Percentiles rank a stretch among this genome's conserved stretches.
Conservation (phyloP, 2,329 filamentous ascomycete genomes). For the Cyclaneusma minus region DNA sequence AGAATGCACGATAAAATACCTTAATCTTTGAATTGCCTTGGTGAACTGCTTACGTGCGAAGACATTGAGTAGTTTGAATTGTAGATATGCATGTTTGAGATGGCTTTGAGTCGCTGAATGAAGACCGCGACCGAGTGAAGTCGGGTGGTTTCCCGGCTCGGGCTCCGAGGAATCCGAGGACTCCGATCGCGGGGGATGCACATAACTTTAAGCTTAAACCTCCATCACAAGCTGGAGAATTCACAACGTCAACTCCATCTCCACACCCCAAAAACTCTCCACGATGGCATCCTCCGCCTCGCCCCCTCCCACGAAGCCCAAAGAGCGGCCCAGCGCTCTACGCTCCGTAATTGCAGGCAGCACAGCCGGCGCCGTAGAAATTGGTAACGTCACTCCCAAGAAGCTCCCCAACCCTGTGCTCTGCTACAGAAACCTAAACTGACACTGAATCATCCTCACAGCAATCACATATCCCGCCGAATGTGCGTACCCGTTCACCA, state of each 20-base stretch:
- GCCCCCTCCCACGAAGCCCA: conserved; percentile 17
- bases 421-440: conserved; percentile 14
- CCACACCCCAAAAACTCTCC: conserved; percentile 1
- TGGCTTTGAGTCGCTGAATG: conserved; percentile 2
- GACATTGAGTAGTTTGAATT: no score
- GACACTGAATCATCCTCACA: conserved; percentile 16
- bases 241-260: conserved; percentile 1
- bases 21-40: no score
- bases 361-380: conserved; percentile 88
- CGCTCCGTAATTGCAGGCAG: conserved; percentile 86
- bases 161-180: no score
- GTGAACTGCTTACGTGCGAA: no score
- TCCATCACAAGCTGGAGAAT: no score
- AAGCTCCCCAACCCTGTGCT: conserved; percentile 2
- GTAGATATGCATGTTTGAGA: not conserved
- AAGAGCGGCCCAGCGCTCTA: conserved; percentile 53
- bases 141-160: no score
- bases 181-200: no score
- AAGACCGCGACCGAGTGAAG: no score
- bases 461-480: conserved; percentile 91
- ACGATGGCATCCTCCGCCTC: not conserved
- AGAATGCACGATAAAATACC: no score
- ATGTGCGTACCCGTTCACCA: conserved; percentile 44
- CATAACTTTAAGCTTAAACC: no score
- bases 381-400: conserved; percentile 37